Base-by-base conservation (phyloP, 2,329 filamentous ascomycete species). In the Thermomyces lanuginosus region DNA sequence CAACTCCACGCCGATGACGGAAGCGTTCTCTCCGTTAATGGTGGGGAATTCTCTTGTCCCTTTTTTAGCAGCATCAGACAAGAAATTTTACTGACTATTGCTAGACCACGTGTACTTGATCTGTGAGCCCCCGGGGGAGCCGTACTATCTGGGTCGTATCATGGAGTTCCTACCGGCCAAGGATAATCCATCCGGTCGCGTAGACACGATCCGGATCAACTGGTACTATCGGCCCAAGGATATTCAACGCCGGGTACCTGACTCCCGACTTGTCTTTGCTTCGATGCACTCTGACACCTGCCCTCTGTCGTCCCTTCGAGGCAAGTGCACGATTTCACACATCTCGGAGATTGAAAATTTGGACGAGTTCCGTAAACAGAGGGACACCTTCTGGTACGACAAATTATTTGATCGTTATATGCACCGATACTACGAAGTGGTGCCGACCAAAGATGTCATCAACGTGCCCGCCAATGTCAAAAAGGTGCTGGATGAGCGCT, bases 221-320 rank as follows among this genome's bases (percentile, higher is more conserved):
- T 98, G 89, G 89, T 93, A 86, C 56, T 95, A 95, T 53, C 74
- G 89, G 21, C 86, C 89, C 30, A 83, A 89, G 54, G 89, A 98
- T 56, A 92, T 95, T 46, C 80, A 81, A 40, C 80, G 84, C 41
- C 89, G 84, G 58, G 76, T 80, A 41, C 76, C 79, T 50, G 89
- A 98, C 61, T 86, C 80, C 33, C 78, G 89, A 35, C 65, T 86
- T 43, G 72, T 98, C 27, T 93, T 86, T 56, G 86, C 83, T 36
- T 92, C 89, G 16, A 98, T 98, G 89, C 89, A 98, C 55, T 95
- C 89, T 14, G 89, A 98, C 60, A 77, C 83, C 35, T 92, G 82
- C 49, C 89, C 89, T 31, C 64, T 98, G 43, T 83, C 83, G 26
- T 82, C 89, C 23, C 63, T 98, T 41, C 81, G 89, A 45, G 89